These are phyloP conservation scores for Lolium rigidum DNA, from an alignment of 176 grass and related monocot species.

Conservation along the genomic window DNA sequence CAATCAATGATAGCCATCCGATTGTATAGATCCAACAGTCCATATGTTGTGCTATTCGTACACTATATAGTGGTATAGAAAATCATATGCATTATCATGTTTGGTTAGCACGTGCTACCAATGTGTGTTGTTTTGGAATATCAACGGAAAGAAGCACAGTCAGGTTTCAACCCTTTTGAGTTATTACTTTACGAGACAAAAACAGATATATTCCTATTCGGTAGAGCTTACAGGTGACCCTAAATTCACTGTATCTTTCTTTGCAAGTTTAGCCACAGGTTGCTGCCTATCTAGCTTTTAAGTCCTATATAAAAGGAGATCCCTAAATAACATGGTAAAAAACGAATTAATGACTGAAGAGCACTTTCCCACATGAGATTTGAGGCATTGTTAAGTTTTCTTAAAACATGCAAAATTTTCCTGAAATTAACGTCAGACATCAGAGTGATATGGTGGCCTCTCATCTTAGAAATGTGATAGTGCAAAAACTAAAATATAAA, in stretches of 20 bases:
- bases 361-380: not conserved
- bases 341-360: constrained; percentile 20
- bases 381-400: constrained; percentile 23
- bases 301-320: not conserved
- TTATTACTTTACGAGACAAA: not conserved
- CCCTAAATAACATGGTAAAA: not conserved
- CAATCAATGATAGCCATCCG: too few species aligned
- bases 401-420: not conserved
- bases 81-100: not conserved
- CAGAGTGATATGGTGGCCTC: not conserved
- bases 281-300: constrained; percentile 21
- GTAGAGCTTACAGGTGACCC: not conserved
- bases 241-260: constrained; percentile 7
- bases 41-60: too few species aligned
- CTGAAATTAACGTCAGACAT: constrained; percentile 15
- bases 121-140: not conserved
- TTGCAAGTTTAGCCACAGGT: not conserved
- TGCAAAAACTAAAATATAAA: constrained; percentile 1
- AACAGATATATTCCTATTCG: not conserved
- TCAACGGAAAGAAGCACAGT: not conserved
- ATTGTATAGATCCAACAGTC: too few species aligned
- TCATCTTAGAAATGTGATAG: constrained; percentile 8
- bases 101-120: constrained; percentile 1
- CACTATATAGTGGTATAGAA: not conserved
- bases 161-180: constrained; percentile 9